A percentile compares a stretch with the other conserved stretches of the same genome.
Evolutionary conservation across 352 stramenopile genomes (phyloP).

Genomic region (Phytophthora megakarya): DNA sequence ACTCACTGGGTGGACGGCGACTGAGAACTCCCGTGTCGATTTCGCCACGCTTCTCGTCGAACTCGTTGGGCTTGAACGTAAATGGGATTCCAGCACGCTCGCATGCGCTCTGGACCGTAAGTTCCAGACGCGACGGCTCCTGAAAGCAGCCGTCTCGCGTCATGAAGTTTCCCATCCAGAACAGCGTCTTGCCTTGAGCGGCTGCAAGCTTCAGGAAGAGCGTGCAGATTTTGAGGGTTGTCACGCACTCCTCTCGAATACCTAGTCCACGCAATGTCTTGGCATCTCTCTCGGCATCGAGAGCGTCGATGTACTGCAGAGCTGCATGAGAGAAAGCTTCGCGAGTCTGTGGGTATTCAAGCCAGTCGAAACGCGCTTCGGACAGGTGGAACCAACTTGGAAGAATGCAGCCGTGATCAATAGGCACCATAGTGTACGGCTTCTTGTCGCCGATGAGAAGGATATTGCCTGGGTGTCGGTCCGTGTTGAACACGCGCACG

Average conservation of each 20-base stretch:
- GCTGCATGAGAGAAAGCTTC: slow-evolving; percentile 52
- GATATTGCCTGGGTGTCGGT: slow-evolving; percentile 85
- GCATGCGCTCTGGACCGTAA: slow-evolving; percentile 55
- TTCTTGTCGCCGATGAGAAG: slow-evolving; percentile 77
- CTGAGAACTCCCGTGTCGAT: slow-evolving; percentile 63
- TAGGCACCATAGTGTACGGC: slow-evolving; percentile 79
- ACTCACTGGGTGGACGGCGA: slow-evolving; percentile 63
- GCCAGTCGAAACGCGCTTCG: slow-evolving; percentile 81
- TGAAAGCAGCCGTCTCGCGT: slow-evolving; percentile 71
- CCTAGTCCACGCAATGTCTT: slow-evolving; percentile 53
- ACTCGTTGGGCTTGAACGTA: slow-evolving; percentile 59
- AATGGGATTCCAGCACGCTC: slow-evolving; percentile 49
- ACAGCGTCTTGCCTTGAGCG: slow-evolving; percentile 48
- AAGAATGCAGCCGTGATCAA: slow-evolving; percentile 80
- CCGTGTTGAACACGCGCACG: slow-evolving; percentile 85
- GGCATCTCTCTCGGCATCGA: slow-evolving; percentile 62
- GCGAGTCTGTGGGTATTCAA: slow-evolving; percentile 76
- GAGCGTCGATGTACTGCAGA: slow-evolving; percentile 55
- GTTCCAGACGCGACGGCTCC: slow-evolving; percentile 60
- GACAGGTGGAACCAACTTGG: slow-evolving; percentile 84
- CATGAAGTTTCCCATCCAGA: slow-evolving; percentile 80
- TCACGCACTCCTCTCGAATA: slow-evolving; percentile 76
- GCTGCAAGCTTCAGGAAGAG: slow-evolving; percentile 68
- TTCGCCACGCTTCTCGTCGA: slow-evolving; percentile 60
- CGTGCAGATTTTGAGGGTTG: slow-evolving; percentile 77